Conservation (phyloP, 1,284 basidiomycete species). For the Anthracocystis setariae region DNA sequence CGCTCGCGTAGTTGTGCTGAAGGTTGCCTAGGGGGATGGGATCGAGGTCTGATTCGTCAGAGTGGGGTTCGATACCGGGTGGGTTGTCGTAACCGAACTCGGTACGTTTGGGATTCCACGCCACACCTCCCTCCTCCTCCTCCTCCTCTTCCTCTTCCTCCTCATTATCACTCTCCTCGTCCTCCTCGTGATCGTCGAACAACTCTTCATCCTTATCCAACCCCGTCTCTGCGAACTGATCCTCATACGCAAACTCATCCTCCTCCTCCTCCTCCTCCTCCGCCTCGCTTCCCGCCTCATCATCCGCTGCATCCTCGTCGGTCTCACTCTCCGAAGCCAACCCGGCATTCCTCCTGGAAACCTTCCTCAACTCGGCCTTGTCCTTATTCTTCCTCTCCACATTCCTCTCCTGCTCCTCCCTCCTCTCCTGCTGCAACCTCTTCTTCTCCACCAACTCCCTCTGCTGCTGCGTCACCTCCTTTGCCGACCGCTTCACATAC, state of each 20-base stretch:
- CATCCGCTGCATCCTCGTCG: constrained; percentile 21
- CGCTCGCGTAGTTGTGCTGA: constrained; percentile 43
- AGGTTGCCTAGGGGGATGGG: constrained; percentile 52
- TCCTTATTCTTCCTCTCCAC: constrained; percentile 59
- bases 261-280: constrained; percentile 38
- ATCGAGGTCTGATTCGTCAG: constrained; percentile 56
- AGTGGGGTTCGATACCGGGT: constrained; percentile 26
- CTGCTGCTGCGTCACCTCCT: constrained; percentile 38
- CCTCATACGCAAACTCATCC: constrained; percentile 64
- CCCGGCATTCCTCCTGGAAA: constrained; percentile 18
- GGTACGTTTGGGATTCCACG: constrained; percentile 28
- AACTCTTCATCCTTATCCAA: constrained; percentile 53
- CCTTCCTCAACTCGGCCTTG: constrained; percentile 33
- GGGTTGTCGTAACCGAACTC: constrained; percentile 30
- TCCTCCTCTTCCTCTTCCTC: constrained; percentile 25
- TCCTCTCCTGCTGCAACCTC: constrained; percentile 44
- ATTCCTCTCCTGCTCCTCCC: constrained; percentile 56
- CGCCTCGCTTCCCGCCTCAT: constrained; percentile 15
- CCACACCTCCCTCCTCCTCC: constrained; percentile 13
- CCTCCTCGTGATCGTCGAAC: constrained; percentile 18
- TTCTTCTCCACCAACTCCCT: constrained; percentile 36
- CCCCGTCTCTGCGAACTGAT: constrained; percentile 24
- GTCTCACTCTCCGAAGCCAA: constrained; percentile 33
- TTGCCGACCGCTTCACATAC: constrained; percentile 51
- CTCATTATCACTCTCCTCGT: constrained; percentile 5